A percentile compares a stretch with the other conserved stretches of the same genome.
phyloP scores from a whole-genome alignment of 192 early-diverging fungal species.

The Entophlyctis helioformis region DNA sequence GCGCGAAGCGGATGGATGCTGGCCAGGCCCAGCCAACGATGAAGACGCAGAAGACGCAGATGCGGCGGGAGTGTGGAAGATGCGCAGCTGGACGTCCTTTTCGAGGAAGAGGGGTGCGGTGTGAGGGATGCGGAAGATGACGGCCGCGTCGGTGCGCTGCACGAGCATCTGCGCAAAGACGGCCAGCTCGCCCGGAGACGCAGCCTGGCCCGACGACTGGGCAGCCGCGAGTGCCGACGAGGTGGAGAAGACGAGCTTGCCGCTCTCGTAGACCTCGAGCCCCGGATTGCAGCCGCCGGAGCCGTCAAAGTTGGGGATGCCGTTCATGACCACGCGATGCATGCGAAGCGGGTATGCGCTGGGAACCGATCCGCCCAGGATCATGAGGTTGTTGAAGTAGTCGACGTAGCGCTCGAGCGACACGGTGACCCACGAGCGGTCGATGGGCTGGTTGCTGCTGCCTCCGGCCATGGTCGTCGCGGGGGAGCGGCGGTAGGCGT shows the following conservation, averaged over 20 bases:
- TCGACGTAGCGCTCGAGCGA: slow-evolving; percentile 34
- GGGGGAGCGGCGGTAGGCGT: slow-evolving; percentile 20
- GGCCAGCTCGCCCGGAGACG: too few relatives aligned
- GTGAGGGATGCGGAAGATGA: slow-evolving; percentile 12
- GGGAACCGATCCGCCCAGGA: slow-evolving; percentile 28
- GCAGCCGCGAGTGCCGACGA: neutral
- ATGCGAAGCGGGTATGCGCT: slow-evolving; percentile 27
- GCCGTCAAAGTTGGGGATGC: slow-evolving; percentile 25
- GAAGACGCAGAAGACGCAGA: too few relatives aligned
- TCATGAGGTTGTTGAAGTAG: slow-evolving; percentile 41
- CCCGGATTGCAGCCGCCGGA: slow-evolving; percentile 20
- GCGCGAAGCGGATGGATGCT: slow-evolving; percentile 4
- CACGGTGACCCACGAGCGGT: slow-evolving; percentile 23
- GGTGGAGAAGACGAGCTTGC: slow-evolving; percentile 25
- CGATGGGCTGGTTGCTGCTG: too few relatives aligned
- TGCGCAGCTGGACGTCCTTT: slow-evolving; percentile 32
- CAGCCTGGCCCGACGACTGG: too few relatives aligned
- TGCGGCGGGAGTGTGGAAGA: slow-evolving; percentile 28
- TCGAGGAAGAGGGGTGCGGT: slow-evolving; percentile 13
- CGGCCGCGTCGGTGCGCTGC: neutral
- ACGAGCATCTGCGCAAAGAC: neutral
- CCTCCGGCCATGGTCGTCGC: too few relatives aligned
- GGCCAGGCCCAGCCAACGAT: too few relatives aligned
- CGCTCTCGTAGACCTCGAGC: slow-evolving; percentile 38
- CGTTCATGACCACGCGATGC: slow-evolving; percentile 30